Evolutionary conservation across 1,139 yeast species (phyloP).

Genomic region (Candida sp.): DNA sequence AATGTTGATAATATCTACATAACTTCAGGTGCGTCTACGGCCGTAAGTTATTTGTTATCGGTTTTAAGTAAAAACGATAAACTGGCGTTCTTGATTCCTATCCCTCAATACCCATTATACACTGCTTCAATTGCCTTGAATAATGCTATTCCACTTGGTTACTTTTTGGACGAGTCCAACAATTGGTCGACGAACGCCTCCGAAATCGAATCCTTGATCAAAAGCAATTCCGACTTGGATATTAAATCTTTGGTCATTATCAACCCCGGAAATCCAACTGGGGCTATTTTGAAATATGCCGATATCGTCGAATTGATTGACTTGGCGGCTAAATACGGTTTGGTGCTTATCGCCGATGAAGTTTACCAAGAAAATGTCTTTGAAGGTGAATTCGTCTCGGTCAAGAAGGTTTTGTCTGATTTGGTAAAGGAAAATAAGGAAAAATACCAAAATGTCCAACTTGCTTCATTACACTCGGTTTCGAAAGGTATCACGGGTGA

Average conservation of each 20-base stretch:
- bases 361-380: slow-evolving; percentile 94
- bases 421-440: slow-evolving; percentile 53
- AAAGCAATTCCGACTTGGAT: slow-evolving; percentile 38
- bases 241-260: slow-evolving; percentile 87
- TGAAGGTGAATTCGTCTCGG: slow-evolving; percentile 60
- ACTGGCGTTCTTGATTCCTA: slow-evolving; percentile 89
- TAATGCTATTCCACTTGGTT: slow-evolving; percentile 82
- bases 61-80: slow-evolving; percentile 62
- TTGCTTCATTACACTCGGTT: slow-evolving; percentile 92
- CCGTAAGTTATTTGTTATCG: slow-evolving; percentile 73
- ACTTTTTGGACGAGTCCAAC: slow-evolving; percentile 73
- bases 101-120: slow-evolving; percentile 96
- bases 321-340: slow-evolving; percentile 79
- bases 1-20: slow-evolving; percentile 72
- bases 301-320: slow-evolving; percentile 69
- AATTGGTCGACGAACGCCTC: slow-evolving; percentile 82
- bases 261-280: slow-evolving; percentile 99
- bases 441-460: slow-evolving; percentile 67
- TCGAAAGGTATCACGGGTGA: slow-evolving; percentile 98
- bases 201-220: slow-evolving; percentile 58
- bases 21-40: slow-evolving; percentile 93
- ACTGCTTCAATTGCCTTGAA: slow-evolving; percentile 88
- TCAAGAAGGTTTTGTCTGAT: slow-evolving; percentile 64
- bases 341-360: slow-evolving; percentile 95
- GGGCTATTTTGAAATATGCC: slow-evolving; percentile 65